phyloP scores from a whole-genome alignment of 257 asterid species.

The Primulina tabacum region DNA sequence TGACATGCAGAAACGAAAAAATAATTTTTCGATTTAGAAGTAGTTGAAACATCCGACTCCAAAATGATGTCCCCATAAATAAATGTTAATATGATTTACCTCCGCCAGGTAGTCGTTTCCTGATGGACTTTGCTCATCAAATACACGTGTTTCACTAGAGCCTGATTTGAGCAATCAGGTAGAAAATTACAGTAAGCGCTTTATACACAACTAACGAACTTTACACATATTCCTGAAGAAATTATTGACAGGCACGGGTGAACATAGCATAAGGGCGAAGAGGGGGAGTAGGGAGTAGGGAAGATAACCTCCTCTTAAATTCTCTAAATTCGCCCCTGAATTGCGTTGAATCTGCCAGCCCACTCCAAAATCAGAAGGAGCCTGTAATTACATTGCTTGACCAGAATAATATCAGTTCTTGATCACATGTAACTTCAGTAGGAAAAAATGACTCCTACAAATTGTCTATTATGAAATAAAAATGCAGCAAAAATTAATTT shows the following conservation, averaged over 20 bases:
- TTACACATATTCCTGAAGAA: not conserved
- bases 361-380: not conserved
- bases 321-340: not conserved
- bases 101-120: slow-evolving; percentile 89
- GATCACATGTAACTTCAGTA: not conserved
- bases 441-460: not conserved
- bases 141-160: slow-evolving; percentile 66
- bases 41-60: not conserved
- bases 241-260: not conserved
- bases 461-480: not conserved
- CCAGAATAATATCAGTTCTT: not conserved
- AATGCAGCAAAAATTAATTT: not conserved
- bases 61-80: not conserved
- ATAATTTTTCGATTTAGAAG: not conserved
- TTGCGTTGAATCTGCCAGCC: not conserved
- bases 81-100: slow-evolving; percentile 37
- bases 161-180: slow-evolving; percentile 43
- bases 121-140: slow-evolving; percentile 87
- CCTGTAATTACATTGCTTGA: not conserved
- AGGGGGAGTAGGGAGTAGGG: too few species aligned
- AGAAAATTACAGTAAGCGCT: slow-evolving; percentile 10
- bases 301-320: not conserved
- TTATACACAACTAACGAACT: not conserved
- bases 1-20: slow-evolving; percentile 8
- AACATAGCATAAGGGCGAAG: too few species aligned